Base-by-base conservation (phyloP, 495 filamentous ascomycete genomes). In the Rusavskia elegans region DNA sequence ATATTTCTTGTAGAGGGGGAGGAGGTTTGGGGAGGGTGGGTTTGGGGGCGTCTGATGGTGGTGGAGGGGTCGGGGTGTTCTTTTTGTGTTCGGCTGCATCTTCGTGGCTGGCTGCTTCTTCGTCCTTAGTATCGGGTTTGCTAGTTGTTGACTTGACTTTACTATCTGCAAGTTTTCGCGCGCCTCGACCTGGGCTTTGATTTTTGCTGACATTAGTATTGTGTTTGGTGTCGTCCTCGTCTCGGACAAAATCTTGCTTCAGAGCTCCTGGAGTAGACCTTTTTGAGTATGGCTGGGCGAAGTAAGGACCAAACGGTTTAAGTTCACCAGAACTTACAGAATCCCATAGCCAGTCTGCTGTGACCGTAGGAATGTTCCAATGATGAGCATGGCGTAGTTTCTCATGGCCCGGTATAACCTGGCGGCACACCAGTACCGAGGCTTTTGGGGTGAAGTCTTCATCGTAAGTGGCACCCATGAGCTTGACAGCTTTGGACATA, bases 391-490 rank as follows among this genome's bases (percentile, higher is more conserved):
- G 79, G 13, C 81, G 72, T 14, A 92, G 69, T 60, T 98, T 98
- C 54, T 90, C 83, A 38, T 76, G 72, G 46, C 78, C 81, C n/a
- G 79, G 68, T 17, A 62, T 62, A 37, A 75, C 61, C 2, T 78
- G 68, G 3, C 79, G 76, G 59, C 83, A 85, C 13, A 95, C 62
- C 2, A 95, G 70, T 30, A 94, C 68, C 2, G 83, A 84, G 14
- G 76, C 74, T 14, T 78, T 72, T 0, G 73, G 61, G 1, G 80
- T 83, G 8, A 95, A 70, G 44, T 76, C 75, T 57, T 94, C 85
- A 30, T 84, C 80, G 61, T 89, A 95, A 1, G 67, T 77, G 5
- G 80, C 89, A 20, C 88, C 89, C 60, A 95, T 75, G 45, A 95
- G 71, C 23, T 70, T 67, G 23, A 94, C 72, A 16, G 83, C 66